A percentile compares a stretch with the other conserved stretches of the same genome.
Conservation (phyloP, 2,329 filamentous ascomycete species). For the Rutstroemia sp. region DNA sequence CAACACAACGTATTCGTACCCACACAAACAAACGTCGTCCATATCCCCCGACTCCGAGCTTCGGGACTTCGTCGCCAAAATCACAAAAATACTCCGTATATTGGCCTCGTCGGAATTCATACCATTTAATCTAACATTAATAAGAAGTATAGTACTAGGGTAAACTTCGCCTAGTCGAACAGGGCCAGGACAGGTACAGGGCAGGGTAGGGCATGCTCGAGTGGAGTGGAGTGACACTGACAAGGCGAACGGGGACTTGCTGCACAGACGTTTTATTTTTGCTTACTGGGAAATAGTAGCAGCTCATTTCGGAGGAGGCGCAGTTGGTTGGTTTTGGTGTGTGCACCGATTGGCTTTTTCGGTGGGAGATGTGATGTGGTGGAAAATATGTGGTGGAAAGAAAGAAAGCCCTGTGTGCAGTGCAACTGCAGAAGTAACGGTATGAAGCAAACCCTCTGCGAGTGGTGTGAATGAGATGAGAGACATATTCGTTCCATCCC, state of each 20-base stretch:
- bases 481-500: neutral
- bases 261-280: constrained; percentile 3
- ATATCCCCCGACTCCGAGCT: too few relatives aligned
- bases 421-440: too few relatives aligned
- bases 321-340: neutral
- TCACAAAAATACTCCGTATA: too few relatives aligned
- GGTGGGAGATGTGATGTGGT: neutral
- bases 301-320: neutral
- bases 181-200: too few relatives aligned
- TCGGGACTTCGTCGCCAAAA: too few relatives aligned
- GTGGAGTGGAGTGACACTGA: neutral
- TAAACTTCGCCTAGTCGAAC: neutral
- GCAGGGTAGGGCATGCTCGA: too few relatives aligned
- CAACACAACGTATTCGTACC: too few relatives aligned
- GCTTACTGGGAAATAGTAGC: neutral
- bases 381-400: neutral
- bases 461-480: too few relatives aligned
- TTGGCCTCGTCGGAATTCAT: too few relatives aligned
- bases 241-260: constrained; percentile 3
- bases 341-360: neutral
- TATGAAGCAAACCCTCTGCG: too few relatives aligned
- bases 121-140: neutral
- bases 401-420: neutral
- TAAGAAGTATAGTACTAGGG: neutral
- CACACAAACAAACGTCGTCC: neutral